Base-by-base conservation (phyloP, 1,284 basidiomycete genomes). In the Coniferiporia weirii region DNA sequence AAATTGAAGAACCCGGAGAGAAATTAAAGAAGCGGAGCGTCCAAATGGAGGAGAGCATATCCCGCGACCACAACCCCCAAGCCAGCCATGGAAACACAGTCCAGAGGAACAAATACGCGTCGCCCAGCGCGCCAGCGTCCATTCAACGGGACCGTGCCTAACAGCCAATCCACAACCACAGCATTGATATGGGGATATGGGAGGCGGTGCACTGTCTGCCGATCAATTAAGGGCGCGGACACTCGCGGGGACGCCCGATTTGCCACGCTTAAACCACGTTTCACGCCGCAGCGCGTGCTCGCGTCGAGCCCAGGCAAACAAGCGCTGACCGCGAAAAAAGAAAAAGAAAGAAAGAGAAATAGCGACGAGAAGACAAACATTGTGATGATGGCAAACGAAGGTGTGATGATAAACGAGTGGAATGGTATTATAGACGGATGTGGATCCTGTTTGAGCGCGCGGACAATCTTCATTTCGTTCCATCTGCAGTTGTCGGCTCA, bases 401-500 rank as follows among this genome's bases (percentile, higher is more conserved):
- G 91, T 0, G 93, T 93, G 65, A 97, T 91, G 68, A 96, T 86
- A 77, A 97, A 96, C 3, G 91, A 89, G 66, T 94, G 87, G 72
- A 98, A 96, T 7, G 85, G 83, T 65, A 98, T 89, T 70, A 98
- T 88, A 63, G 90, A 90, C 0, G 93, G 93, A 70, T 97, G 94
- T 7, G 87, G 84, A 67, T 93, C 87, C 53, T 84, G 74, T 72
- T 88, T 89, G 69, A 96, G 84, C 10, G 84, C 76, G 64, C 88
- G 80, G 63, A 95, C 85, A 64, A 95, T 89, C 79, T 94, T 94
- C 92, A 95, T 94, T 76, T 95, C 93, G 69, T 93, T 93, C 92
- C 91, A 95, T 75, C 88, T 89, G 61, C 45, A 19, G 4, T 17
- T 40, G 20, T 15, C 4, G 36, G 13, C 56, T 56, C 20, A n/a